Conservation (phyloP, 2,329 filamentous ascomycete species). For the Cercospora sp. region DNA sequence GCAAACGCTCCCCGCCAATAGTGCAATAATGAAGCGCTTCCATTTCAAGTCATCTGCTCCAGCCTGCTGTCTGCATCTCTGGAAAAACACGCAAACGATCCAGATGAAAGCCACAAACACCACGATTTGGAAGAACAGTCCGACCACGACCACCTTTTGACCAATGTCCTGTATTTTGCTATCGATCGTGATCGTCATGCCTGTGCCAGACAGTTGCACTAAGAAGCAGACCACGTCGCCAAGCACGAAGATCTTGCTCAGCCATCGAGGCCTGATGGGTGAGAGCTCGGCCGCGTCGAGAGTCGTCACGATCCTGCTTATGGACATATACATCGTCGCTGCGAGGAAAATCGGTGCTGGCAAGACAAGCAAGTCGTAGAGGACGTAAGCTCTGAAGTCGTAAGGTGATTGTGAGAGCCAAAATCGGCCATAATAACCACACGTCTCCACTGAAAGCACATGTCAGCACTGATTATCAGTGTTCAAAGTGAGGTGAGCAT, state of each 20-base stretch:
- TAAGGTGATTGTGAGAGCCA: slow-evolving; percentile 41
- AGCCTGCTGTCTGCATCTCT: slow-evolving; percentile 30
- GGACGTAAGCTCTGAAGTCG: slow-evolving; percentile 43
- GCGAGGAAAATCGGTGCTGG: slow-evolving; percentile 50
- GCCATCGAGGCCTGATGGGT: slow-evolving; percentile 46
- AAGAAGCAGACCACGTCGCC: slow-evolving; percentile 57
- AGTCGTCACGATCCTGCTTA: slow-evolving; percentile 42
- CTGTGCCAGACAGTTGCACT: slow-evolving; percentile 51
- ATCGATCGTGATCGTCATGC: slow-evolving; percentile 30
- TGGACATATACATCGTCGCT: slow-evolving; percentile 50
- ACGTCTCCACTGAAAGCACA: slow-evolving; percentile 41
- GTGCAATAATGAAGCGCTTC: slow-evolving; percentile 40
- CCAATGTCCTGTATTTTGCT: slow-evolving; percentile 39
- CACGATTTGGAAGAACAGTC: slow-evolving; percentile 59
- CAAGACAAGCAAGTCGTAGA: slow-evolving; percentile 46
- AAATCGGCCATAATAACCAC: slow-evolving; percentile 45
- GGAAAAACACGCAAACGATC: slow-evolving; percentile 53
- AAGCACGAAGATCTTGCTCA: slow-evolving; percentile 57
- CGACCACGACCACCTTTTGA: slow-evolving; percentile 56
- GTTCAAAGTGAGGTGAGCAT: background rate
- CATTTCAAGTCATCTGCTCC: slow-evolving; percentile 34
- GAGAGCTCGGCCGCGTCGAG: slow-evolving; percentile 35
- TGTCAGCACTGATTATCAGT: background rate
- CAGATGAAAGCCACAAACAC: slow-evolving; percentile 59
- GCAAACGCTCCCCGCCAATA: slow-evolving; percentile 43